Base-by-base conservation (phyloP, 2,329 filamentous ascomycete genomes). In the Rutstroemia sp. region DNA sequence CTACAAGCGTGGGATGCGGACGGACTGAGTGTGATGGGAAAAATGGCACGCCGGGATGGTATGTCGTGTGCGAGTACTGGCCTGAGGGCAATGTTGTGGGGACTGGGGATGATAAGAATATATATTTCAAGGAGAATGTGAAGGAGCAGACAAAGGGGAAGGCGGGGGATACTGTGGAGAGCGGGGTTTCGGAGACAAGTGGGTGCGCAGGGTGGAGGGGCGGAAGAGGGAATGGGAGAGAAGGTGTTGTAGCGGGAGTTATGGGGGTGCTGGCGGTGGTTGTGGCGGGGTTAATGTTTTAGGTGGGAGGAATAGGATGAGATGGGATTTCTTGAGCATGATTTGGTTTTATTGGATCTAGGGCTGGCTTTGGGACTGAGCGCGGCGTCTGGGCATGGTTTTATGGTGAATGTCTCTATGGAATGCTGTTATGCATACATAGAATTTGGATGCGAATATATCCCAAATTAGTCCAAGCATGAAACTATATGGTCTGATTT, bases 21-120 rank as follows among this genome's bases (percentile, higher is more conserved):
- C 46, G 63, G 19, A 58, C 70, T 16, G 63, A 73, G 60, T 79
- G 76, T 57, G 68, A 72, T 48, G 72, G 70, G 68, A 23, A 71
- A 69, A 56, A 71, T 61, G 58, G 42, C 14, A 71, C 38, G 62
- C 69, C 53, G 48, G 83, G 82, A 0, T 88, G 82, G 81, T 87
- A 80, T 68, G 73, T 88, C 0, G 83, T 83, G 23, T 89, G 86
- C 63, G 84, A 88, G 71, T 89, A 88, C 70, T 84, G 75, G 73
- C 85, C 86, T 1, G 68, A 75, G 1, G 86, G 86, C 0, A 89
- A 89, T 64, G 73, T 88, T 0, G 66, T 76, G 7, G 27, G 30
- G 19, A 27, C 19, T 5, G 9, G n/a, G 1, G 81, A 78, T 0
- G 67, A 73, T 60, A 83, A 79, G 57, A 71, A 67, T 38, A 71